Percentiles rank a stretch among this genome's conserved stretches.
phyloP scores from a whole-genome alignment of 306 rosid species.

The Erythrophleum fordii region DNA sequence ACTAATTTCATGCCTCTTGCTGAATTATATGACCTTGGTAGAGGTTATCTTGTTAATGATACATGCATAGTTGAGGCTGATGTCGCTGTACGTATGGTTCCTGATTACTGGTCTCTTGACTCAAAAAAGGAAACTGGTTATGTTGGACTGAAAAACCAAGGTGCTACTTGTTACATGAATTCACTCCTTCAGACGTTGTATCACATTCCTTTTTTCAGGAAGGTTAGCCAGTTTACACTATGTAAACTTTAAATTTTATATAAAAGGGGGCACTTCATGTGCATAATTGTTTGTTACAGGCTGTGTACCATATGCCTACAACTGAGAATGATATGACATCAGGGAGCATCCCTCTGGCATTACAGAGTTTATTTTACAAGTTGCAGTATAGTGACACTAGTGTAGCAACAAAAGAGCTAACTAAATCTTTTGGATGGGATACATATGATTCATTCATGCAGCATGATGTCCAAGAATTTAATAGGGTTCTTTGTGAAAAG shows the following conservation, averaged over 20 bases:
- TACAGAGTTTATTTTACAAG: too few relatives aligned
- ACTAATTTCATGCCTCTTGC: conserved; percentile 69
- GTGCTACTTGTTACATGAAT: conserved; percentile 81
- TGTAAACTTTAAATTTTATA: background rate
- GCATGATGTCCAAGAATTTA: too few relatives aligned
- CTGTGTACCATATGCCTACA: too few relatives aligned
- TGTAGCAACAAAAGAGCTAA: too few relatives aligned
- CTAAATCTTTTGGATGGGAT: too few relatives aligned
- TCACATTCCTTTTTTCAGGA: conserved; percentile 73
- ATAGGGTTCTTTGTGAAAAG: too few relatives aligned
- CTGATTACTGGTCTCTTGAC: conserved; percentile 72
- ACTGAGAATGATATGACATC: too few relatives aligned
- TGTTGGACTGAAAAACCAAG: conserved; percentile 77
- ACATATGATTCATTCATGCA: too few relatives aligned
- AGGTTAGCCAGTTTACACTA: conserved; percentile 43
- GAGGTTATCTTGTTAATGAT: conserved; percentile 65
- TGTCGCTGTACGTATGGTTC: conserved; percentile 62
- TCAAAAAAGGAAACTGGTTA: conserved; percentile 77
- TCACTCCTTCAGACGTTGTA: conserved; percentile 73
- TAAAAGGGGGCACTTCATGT: conserved; percentile 18
- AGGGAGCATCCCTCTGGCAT: too few relatives aligned
- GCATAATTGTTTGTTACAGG: conserved; percentile 27
- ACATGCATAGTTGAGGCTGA: conserved; percentile 62
- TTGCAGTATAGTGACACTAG: too few relatives aligned
- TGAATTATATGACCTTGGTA: conserved; percentile 61